Conservation (phyloP, 1,284 basidiomycete species). For the Lentinula novae-zelandiae region DNA sequence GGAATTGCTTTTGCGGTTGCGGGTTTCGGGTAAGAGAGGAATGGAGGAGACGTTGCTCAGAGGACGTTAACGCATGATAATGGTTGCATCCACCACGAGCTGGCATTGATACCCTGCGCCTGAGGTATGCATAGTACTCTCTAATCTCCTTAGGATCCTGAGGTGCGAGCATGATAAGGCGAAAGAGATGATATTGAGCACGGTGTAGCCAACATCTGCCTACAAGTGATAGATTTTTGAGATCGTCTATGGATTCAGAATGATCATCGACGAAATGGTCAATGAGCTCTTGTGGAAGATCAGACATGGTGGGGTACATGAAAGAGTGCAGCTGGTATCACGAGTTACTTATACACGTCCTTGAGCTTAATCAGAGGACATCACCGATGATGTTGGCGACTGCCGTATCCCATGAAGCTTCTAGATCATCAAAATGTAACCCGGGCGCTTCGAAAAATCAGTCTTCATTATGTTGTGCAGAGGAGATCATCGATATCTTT, state of each 20-base stretch:
- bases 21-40: background rate
- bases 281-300: conserved; percentile 6
- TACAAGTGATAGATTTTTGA: background rate
- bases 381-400: background rate
- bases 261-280: background rate
- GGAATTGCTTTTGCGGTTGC: background rate
- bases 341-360: background rate
- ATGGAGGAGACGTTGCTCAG: background rate
- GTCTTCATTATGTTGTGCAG: too few relatives aligned
- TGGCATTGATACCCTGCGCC: background rate
- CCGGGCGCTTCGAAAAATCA: too few relatives aligned
- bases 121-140: background rate
- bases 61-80: background rate
- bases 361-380: background rate
- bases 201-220: background rate
- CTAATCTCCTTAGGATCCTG: background rate
- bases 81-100: background rate
- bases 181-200: conserved; percentile 1
- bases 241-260: background rate
- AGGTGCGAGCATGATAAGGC: background rate
- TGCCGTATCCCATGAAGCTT: too few relatives aligned
- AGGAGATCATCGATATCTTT: too few relatives aligned
- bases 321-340: background rate
- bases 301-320: background rate
- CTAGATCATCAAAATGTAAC: too few relatives aligned